Evolutionary conservation across 1,139 yeast genomes (phyloP).

Genomic region (Scheffersomyces titani): DNA sequence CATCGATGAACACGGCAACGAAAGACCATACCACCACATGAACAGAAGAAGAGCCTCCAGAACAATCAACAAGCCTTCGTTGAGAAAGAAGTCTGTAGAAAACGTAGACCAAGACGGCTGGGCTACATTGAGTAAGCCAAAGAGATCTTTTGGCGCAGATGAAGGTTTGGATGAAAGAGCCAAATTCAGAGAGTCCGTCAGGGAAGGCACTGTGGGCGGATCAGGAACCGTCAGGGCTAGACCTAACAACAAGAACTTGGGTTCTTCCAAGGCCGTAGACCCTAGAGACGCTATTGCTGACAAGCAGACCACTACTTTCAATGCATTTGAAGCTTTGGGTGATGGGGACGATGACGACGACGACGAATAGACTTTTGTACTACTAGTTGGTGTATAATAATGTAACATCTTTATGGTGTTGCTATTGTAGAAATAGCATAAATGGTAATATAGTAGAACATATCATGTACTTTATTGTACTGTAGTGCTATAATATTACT

Average conservation of each 20-base stretch:
- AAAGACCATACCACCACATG: slow-evolving; percentile 50
- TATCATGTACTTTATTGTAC: not conserved
- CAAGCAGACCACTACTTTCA: slow-evolving; percentile 64
- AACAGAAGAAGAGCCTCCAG: slow-evolving; percentile 65
- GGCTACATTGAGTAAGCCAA: slow-evolving; percentile 64
- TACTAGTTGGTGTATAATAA: not conserved
- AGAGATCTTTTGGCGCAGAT: slow-evolving; percentile 50
- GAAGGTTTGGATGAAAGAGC: slow-evolving; percentile 49
- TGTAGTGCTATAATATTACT: no score
- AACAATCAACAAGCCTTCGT: slow-evolving; percentile 47
- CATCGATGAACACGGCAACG: slow-evolving; percentile 50
- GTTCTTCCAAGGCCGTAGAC: slow-evolving; percentile 73
- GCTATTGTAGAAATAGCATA: not conserved
- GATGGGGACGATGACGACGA: slow-evolving; percentile 56
- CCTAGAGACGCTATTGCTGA: slow-evolving; percentile 70
- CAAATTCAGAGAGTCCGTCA: slow-evolving; percentile 47
- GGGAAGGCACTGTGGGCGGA: slow-evolving; percentile 27
- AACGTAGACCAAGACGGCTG: slow-evolving; percentile 78
- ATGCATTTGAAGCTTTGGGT: slow-evolving; percentile 78
- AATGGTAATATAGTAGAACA: not conserved
- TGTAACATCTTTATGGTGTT: not conserved
- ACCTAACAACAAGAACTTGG: slow-evolving; percentile 74
- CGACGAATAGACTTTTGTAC: slow-evolving; percentile 3
- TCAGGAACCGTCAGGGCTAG: slow-evolving; percentile 49
- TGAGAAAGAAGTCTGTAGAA: slow-evolving; percentile 61